Percentiles rank a stretch among this genome's conserved stretches.
These are phyloP conservation scores for Dicorynia guianensis DNA, from an alignment of 306 rosid species.

Conservation along the genomic window DNA sequence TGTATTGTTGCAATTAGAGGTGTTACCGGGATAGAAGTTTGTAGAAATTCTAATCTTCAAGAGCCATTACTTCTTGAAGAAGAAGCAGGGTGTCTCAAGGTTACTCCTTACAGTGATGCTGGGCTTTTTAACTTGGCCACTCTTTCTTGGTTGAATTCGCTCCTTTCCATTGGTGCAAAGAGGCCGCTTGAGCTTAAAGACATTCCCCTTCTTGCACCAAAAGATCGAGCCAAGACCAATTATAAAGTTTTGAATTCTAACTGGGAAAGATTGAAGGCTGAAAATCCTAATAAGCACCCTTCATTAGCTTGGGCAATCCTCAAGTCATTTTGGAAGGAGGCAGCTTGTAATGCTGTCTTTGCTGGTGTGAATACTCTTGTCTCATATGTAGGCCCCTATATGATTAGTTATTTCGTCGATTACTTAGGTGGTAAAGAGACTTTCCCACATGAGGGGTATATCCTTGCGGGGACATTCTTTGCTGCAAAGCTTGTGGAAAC, in stretches of 20 bases:
- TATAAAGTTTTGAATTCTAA: conserved; percentile 77
- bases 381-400: conserved; percentile 92
- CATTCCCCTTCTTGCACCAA: conserved; percentile 90
- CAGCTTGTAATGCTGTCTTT: conserved; percentile 88
- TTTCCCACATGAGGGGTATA: conserved; percentile 86
- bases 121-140: conserved; percentile 84
- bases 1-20: conserved; percentile 80
- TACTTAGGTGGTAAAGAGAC: conserved; percentile 86
- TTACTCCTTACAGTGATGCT: conserved; percentile 87
- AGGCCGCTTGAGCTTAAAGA: conserved; percentile 98
- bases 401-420: conserved; percentile 97
- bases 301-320: conserved; percentile 95
- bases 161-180: conserved; percentile 89
- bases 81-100: conserved; percentile 87
- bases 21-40: conserved; percentile 69
- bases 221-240: conserved; percentile 82
- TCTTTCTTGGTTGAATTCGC: conserved; percentile 83
- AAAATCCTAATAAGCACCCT: conserved; percentile 60
- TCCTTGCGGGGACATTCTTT: conserved; percentile 90
- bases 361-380: conserved; percentile 95
- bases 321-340: conserved; percentile 94
- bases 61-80: conserved; percentile 87
- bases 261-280: conserved; percentile 95
- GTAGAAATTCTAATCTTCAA: conserved; percentile 63
- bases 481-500: conserved; percentile 93